These are phyloP conservation scores for Eucalyptus microcorys DNA, from an alignment of 345 rosid species.

Conservation along the genomic window DNA sequence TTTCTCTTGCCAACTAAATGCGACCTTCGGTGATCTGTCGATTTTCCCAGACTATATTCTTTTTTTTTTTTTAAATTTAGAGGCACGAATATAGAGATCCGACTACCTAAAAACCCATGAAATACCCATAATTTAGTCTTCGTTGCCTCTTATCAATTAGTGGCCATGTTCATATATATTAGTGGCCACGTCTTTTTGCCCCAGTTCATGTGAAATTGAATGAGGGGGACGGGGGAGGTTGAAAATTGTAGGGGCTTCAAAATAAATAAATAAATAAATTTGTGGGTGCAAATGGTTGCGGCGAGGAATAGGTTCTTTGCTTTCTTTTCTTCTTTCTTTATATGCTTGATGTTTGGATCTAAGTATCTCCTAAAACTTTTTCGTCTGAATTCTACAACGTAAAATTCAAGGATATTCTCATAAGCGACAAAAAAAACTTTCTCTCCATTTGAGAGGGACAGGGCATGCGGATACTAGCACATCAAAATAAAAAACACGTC, in stretches of 20 bases:
- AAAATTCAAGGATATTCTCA: no score
- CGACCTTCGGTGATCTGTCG: neutral
- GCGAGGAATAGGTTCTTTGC: neutral
- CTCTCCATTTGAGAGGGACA: no score
- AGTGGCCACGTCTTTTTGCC: neutral
- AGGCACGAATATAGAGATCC: neutral
- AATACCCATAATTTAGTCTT: neutral
- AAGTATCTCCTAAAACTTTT: no score
- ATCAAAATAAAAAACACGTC: no score
- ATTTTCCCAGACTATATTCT: neutral
- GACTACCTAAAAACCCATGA: neutral
- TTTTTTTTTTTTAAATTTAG: neutral
- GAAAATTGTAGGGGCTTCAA: neutral
- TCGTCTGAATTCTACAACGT: no score
- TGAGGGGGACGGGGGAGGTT: neutral
- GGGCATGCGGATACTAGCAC: accelerated
- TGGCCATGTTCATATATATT: neutral
- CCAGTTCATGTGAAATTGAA: neutral
- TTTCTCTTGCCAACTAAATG: neutral
- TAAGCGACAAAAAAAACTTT: accelerated
- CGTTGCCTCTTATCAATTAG: neutral
- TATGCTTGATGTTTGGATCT: neutral
- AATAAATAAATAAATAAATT: neutral
- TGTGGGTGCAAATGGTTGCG: neutral
- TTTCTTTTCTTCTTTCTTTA: neutral